A percentile compares a stretch with the other conserved stretches of the same genome.
Conservation (phyloP, 1,139 yeast genomes). For the Hemisphaericaspora subhashii region DNA sequence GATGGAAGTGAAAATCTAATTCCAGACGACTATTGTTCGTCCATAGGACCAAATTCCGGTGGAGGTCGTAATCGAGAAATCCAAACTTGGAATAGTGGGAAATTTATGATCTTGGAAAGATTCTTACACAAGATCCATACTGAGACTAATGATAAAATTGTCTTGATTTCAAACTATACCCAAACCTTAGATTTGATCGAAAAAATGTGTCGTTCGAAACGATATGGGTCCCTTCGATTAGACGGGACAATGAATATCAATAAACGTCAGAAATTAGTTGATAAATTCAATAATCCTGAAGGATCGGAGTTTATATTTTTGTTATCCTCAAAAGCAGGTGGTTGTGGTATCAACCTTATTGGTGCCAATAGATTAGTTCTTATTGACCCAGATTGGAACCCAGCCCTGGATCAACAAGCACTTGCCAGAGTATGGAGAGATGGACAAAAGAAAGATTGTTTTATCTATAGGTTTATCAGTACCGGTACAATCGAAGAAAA, state of each 20-base stretch:
- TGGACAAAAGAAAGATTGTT: conserved; percentile 96
- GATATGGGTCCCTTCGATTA: conserved; percentile 77
- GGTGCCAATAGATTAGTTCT: conserved; percentile 91
- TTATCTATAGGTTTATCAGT: conserved; percentile 86
- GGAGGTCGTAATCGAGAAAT: conserved; percentile 47
- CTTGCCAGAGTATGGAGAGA: conserved; percentile 98
- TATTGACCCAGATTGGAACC: conserved; percentile 98
- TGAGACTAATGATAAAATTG: conserved; percentile 93
- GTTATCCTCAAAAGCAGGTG: conserved; percentile 96
- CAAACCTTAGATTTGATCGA: conserved; percentile 92
- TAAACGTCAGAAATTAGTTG: conserved; percentile 91
- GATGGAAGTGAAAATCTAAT: conserved; percentile 64
- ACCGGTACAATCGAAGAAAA: conserved; percentile 97
- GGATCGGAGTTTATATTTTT: conserved; percentile 86
- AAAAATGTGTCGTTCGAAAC: conserved; percentile 70
- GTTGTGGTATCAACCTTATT: conserved; percentile 95
- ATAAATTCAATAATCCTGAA: conserved; percentile 85
- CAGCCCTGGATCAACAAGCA: conserved; percentile 98
- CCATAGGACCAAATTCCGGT: conserved; percentile 19
- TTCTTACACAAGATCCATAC: conserved; percentile 72
- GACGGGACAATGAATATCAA: conserved; percentile 94
- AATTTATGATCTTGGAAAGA: conserved; percentile 65
- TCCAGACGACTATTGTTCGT: conserved; percentile 70
- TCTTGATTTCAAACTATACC: conserved; percentile 89
- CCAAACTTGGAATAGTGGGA: conserved; percentile 63